Percentiles rank a stretch among this genome's conserved stretches.
These are phyloP conservation scores for Mortierella claussenii DNA, from an alignment of 192 early-diverging fungal species.

Conservation along the genomic window DNA sequence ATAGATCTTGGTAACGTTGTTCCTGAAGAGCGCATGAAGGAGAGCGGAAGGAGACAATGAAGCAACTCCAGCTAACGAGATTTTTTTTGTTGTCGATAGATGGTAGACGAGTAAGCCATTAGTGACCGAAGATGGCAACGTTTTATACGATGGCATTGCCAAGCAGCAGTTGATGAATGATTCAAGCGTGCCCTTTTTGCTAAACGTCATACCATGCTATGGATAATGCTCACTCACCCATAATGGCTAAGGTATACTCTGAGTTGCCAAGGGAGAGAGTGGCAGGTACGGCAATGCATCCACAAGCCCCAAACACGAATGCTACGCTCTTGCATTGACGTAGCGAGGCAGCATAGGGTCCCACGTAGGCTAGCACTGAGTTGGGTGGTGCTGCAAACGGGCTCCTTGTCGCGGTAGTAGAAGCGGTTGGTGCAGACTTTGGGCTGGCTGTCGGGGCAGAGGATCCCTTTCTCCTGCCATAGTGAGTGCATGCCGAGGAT, in stretches of 20 bases:
- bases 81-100: not conserved
- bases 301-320: conserved; percentile 51
- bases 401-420: no score
- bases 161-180: no score
- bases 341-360: conserved; percentile 26
- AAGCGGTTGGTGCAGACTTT: no score
- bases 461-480: no score
- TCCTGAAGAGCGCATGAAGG: conserved; percentile 32
- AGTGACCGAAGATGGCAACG: no score
- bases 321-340: conserved; percentile 38
- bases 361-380: conserved; percentile 44
- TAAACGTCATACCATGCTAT: not conserved
- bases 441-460: no score
- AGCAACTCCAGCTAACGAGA: conserved; percentile 29
- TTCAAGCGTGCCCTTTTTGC: no score
- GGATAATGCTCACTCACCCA: conserved; percentile 23
- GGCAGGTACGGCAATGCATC: conserved; percentile 43
- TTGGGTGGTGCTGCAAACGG: conserved; percentile 27
- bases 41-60: conserved; percentile 30
- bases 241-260: conserved; percentile 41
- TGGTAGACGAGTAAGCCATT: no score
- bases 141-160: no score
- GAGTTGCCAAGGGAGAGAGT: conserved; percentile 48
- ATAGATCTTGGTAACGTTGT: conserved; percentile 51
- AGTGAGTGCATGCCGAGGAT: not conserved